These are phyloP conservation scores for Eimeria necatrix DNA, from an alignment of 169 alveolate genomes.

Conservation along the genomic window DNA sequence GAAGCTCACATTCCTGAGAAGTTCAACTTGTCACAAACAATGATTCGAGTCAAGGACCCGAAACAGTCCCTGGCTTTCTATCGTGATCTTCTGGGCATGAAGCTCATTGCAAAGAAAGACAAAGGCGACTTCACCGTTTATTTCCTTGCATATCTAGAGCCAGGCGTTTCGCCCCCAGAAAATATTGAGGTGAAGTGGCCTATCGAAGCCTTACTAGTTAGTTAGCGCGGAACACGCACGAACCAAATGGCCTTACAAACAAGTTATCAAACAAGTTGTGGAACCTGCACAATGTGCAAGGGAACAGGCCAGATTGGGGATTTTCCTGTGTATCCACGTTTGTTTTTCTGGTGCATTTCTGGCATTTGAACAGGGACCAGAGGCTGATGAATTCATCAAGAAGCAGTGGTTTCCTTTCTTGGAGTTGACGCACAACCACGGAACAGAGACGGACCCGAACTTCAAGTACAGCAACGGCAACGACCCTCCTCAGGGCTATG, in stretches of 20 bases:
- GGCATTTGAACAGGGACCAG: slow-evolving; percentile 54
- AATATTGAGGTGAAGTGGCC: not conserved
- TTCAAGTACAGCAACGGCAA: slow-evolving; percentile 86
- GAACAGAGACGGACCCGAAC: slow-evolving; percentile 84
- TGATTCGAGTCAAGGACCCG: slow-evolving; percentile 88
- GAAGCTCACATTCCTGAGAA: slow-evolving; percentile 73
- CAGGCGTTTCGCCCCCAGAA: slow-evolving; percentile 64
- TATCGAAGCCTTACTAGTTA: too few relatives aligned
- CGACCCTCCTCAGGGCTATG: slow-evolving; percentile 87
- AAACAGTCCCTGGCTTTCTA: slow-evolving; percentile 84
- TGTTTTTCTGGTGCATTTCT: not conserved
- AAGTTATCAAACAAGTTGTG: too few relatives aligned
- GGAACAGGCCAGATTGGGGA: too few relatives aligned
- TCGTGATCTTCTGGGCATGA: slow-evolving; percentile 84
- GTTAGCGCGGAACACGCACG: too few relatives aligned
- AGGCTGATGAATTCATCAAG: slow-evolving; percentile 81
- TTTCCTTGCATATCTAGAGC: slow-evolving; percentile 76
- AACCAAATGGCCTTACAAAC: too few relatives aligned
- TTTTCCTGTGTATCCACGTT: too few relatives aligned
- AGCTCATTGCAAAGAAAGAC: slow-evolving; percentile 60
- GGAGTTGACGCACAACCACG: slow-evolving; percentile 88
- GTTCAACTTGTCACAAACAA: slow-evolving; percentile 87
- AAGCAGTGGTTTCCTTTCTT: slow-evolving; percentile 85
- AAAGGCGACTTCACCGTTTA: slow-evolving; percentile 72
- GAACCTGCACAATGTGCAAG: too few relatives aligned